Base-by-base conservation (phyloP, 2,329 filamentous ascomycete species). In the Herpotrichia juniperi region DNA sequence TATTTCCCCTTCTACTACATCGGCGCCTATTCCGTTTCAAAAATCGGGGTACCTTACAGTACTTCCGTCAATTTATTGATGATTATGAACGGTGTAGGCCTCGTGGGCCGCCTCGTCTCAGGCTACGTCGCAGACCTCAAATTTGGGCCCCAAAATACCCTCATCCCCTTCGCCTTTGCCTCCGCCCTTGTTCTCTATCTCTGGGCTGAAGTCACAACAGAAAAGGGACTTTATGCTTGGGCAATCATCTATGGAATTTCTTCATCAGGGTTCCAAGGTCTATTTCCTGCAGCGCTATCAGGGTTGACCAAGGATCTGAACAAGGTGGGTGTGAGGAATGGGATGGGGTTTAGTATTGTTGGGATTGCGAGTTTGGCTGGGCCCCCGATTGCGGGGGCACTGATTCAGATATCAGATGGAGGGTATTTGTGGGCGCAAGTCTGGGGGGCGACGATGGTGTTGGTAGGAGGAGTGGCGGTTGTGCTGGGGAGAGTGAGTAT, bases 11-110 rank as follows among this genome's bases (percentile, higher is more conserved):
- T 79, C 55, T 79, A 78, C 66, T 79, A 78, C 58, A 73, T 78
- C 25, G 71, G 74, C 1, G 61, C 68, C 0, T 79, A 72, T 50
- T 74, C 69, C 6, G 61, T 72, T 14, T 67, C 78, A 16, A 64
- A 77, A 17, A 68, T 84, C 6, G 65, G 73, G 40, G 76, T 85
- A 50, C 74, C 77, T 14, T 78, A 81, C 28, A 71, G 73, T 4
- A 76, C 81, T 5, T 80, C 81, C 2, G 78, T 85, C 53, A 78
- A 78, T 22, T 71, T 87, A 2, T 75, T 87, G 1, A 73, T 88
- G 40, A 78, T 86, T 16, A 76, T 81, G 12, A 86, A 87, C 55
- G 82, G 77, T 8, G 72, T 84, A 14, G 83, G 84, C 1, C 76
- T 87, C 3, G 64, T 82, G 0, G 77, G 79, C n/a, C 82, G 85